Conservation (phyloP, 495 filamentous ascomycete genomes). For the Aspergillus incahuasiensis region DNA sequence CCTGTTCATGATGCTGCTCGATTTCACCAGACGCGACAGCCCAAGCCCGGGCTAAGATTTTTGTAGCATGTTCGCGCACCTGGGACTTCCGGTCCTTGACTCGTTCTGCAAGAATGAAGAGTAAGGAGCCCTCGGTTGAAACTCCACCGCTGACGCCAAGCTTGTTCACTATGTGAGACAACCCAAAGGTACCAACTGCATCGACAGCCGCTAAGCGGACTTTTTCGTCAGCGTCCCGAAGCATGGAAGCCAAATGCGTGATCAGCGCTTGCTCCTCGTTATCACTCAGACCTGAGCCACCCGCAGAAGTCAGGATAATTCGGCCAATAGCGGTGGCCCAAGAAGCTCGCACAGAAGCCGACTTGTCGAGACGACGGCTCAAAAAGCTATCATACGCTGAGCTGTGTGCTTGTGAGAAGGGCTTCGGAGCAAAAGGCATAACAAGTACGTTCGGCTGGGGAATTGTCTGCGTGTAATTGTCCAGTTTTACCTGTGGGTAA, state of each 20-base stretch:
- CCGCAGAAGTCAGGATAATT: conserved; percentile 78
- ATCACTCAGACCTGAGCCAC: conserved; percentile 74
- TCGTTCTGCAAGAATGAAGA: conserved; percentile 78
- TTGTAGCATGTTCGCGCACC: conserved; percentile 83
- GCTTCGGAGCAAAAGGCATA: conserved; percentile 73
- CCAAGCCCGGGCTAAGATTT: conserved; percentile 79
- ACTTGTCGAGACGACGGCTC: conserved; percentile 79
- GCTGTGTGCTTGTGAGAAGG: conserved; percentile 76
- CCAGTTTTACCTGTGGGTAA: conserved; percentile 70
- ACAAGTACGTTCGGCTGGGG: conserved; percentile 62
- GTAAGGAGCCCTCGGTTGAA: conserved; percentile 60
- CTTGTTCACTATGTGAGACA: conserved; percentile 74
- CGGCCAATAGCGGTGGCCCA: conserved; percentile 83
- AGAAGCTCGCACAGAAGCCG: conserved; percentile 67
- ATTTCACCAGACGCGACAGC: conserved; percentile 86
- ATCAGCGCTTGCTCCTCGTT: conserved; percentile 71
- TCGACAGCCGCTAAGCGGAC: conserved; percentile 84
- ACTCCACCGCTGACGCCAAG: conserved; percentile 71
- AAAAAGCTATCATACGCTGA: conserved; percentile 76
- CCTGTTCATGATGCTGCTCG: conserved; percentile 71
- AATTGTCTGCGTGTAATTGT: conserved; percentile 47
- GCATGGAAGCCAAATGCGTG: conserved; percentile 67
- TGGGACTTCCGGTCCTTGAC: conserved; percentile 79
- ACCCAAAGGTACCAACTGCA: conserved; percentile 69
- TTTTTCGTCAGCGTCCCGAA: conserved; percentile 83